These are phyloP conservation scores for Leersia perrieri DNA, from an alignment of 176 grass and related monocot species.

Conservation along the genomic window DNA sequence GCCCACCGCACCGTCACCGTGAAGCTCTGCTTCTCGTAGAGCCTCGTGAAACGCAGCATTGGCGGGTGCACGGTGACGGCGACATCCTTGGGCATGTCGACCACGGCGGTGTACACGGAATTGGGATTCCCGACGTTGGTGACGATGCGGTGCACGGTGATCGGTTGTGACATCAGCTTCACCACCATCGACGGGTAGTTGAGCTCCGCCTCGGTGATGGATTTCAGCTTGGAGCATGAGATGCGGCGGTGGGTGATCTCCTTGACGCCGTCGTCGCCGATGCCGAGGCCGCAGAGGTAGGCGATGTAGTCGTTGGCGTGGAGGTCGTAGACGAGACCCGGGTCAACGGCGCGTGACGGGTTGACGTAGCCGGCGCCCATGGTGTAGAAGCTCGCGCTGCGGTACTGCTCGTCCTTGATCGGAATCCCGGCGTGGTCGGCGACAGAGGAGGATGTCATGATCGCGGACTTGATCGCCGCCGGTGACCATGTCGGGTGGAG, in stretches of 20 bases:
- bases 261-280: conserved; percentile 47
- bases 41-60: conserved; percentile 48
- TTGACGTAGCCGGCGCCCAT: conserved; percentile 78
- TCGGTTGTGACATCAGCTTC: conserved; percentile 36
- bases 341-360: conserved; percentile 57
- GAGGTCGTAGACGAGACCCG: conserved; percentile 66
- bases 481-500: conserved; percentile 64
- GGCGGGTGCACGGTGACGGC: conserved; percentile 42
- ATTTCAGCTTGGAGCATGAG: conserved; percentile 34
- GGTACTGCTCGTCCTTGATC: conserved; percentile 61
- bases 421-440: conserved; percentile 41
- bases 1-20: conserved; percentile 64
- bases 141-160: conserved; percentile 49
- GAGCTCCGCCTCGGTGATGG: conserved; percentile 48
- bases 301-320: conserved; percentile 42
- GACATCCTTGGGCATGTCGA: conserved; percentile 53
- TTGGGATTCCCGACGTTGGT: conserved; percentile 54
- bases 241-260: conserved; percentile 29
- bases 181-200: conserved; percentile 76
- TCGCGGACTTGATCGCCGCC: conserved; percentile 64
- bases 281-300: conserved; percentile 53
- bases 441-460: conserved; percentile 54
- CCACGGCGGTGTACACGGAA: conserved; percentile 49
- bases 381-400: conserved; percentile 47
- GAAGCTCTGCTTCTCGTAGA: conserved; percentile 60